Conservation (phyloP, 2,329 filamentous ascomycete species). For the Colletotrichum godetiae region DNA sequence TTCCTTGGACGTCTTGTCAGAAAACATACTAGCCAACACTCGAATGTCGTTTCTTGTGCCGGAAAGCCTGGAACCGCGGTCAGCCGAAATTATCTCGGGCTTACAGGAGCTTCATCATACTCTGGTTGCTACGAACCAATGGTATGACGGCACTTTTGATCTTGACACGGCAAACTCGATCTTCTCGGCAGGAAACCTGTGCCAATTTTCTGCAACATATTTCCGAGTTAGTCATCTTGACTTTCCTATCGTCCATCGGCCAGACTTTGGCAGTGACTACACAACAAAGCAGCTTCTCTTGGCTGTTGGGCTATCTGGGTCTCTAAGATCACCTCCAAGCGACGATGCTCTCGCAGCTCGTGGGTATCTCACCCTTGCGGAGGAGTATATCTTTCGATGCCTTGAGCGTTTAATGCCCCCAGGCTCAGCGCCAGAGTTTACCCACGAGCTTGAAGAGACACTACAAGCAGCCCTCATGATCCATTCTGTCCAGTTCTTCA, state of each 20-base stretch:
- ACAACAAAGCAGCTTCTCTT: conserved; percentile 35
- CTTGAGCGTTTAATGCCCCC: conserved; percentile 19
- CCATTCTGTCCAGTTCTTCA: conserved; percentile 37
- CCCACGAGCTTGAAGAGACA: conserved; percentile 30
- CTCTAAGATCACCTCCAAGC: conserved; percentile 34
- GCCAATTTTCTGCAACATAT: conserved; percentile 38
- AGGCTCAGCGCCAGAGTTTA: conserved; percentile 9
- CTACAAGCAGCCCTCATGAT: conserved; percentile 42
- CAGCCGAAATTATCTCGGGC: conserved; percentile 1
- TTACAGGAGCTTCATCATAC: conserved; percentile 19
- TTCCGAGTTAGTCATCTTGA: conserved; percentile 42
- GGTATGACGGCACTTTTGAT: conserved; percentile 35
- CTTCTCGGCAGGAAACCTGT: conserved; percentile 38
- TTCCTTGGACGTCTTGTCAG: background rate
- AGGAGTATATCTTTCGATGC: conserved; percentile 38
- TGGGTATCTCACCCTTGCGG: conserved; percentile 31
- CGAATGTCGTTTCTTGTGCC: background rate
- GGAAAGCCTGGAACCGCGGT: background rate
- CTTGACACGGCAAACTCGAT: conserved; percentile 29
- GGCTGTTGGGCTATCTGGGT: conserved; percentile 36
- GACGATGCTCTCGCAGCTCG: conserved; percentile 36
- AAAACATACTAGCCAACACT: background rate
- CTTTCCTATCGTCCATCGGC: conserved; percentile 42
- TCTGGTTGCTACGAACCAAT: conserved; percentile 28
- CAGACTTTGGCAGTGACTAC: conserved; percentile 37